A percentile compares a stretch with the other conserved stretches of the same genome.
Evolutionary conservation across 78 protist genomes (phyloP).

Genomic region (Isochrysis galbana): DNA sequence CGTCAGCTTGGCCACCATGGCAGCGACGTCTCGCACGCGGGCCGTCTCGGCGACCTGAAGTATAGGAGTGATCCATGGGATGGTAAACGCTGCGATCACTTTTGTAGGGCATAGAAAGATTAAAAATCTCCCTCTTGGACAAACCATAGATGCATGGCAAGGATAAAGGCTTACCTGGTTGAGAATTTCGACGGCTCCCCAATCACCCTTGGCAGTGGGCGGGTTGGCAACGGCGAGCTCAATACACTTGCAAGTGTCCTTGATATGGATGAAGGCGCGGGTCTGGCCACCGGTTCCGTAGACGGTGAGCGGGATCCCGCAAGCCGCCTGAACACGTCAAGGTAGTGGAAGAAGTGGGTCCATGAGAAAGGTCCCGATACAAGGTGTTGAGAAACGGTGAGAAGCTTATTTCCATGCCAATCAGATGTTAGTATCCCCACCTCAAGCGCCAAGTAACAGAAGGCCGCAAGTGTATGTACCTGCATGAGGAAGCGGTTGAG

Average conservation of each 20-base stretch:
- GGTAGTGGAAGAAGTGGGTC: no score
- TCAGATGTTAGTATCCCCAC: no score
- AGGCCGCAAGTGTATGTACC: not conserved
- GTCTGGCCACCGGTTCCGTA: conserved; percentile 63
- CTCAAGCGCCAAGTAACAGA: not conserved
- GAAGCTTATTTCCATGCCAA: no score
- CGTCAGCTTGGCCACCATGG: not conserved
- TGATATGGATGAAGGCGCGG: conserved; percentile 53
- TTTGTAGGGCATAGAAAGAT: not conserved
- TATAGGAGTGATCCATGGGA: not conserved
- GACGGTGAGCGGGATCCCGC: conserved; percentile 46
- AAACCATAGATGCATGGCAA: not conserved
- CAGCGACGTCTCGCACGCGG: conserved; percentile 46
- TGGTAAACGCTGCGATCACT: not conserved
- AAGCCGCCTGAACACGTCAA: conserved; percentile 25
- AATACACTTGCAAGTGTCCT: conserved; percentile 26
- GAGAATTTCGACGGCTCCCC: conserved; percentile 46
- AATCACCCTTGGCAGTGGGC: not conserved
- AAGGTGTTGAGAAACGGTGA: no score
- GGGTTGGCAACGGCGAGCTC: conserved; percentile 45
- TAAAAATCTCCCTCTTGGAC: not conserved
- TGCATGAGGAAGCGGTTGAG: conserved; percentile 58
- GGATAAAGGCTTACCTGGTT: conserved; percentile 27
- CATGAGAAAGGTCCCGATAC: no score
- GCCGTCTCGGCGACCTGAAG: conserved; percentile 53